Evolutionary conservation across 1,284 basidiomycete species (phyloP).

Genomic region (Ceraceosorus guamensis): DNA sequence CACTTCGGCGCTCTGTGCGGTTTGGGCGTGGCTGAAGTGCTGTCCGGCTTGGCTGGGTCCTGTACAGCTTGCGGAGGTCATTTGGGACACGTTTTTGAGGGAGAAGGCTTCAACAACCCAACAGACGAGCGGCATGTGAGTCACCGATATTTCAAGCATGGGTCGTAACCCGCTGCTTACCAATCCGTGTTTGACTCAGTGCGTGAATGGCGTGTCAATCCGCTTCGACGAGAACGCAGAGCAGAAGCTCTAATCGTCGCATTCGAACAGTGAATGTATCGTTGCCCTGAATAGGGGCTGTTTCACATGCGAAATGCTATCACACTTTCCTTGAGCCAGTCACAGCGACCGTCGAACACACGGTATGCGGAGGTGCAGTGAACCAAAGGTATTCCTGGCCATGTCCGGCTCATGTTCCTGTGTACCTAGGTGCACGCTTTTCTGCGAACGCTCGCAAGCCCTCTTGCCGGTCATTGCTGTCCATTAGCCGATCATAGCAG

Average conservation of each 20-base stretch:
- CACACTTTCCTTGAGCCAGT: too few relatives aligned
- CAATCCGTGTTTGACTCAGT: background rate
- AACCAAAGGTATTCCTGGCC: background rate
- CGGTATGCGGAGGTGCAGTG: too few relatives aligned
- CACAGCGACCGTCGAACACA: too few relatives aligned
- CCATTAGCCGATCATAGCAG: conserved; percentile 75
- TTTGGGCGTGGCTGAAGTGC: too few relatives aligned
- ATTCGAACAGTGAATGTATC: too few relatives aligned
- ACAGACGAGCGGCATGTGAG: conserved; percentile 57
- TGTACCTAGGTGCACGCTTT: conserved; percentile 75
- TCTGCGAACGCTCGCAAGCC: conserved; percentile 81
- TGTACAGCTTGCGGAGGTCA: conserved; percentile 68
- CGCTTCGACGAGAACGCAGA: conserved; percentile 8
- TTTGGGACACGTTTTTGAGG: conserved; percentile 85
- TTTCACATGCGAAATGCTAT: too few relatives aligned
- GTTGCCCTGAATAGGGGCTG: too few relatives aligned
- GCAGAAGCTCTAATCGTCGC: background rate
- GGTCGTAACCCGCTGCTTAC: background rate
- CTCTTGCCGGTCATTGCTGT: conserved; percentile 70
- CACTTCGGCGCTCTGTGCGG: too few relatives aligned
- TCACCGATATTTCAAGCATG: background rate
- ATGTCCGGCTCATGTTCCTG: conserved; percentile 1
- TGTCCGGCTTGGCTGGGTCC: background rate
- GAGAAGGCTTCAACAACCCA: conserved; percentile 61
- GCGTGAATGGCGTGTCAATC: conserved; percentile 9